Percentiles rank a stretch among this genome's conserved stretches.
Conservation (phyloP, 768 basidiomycete genomes). For the Gymnopilus dilepis region DNA sequence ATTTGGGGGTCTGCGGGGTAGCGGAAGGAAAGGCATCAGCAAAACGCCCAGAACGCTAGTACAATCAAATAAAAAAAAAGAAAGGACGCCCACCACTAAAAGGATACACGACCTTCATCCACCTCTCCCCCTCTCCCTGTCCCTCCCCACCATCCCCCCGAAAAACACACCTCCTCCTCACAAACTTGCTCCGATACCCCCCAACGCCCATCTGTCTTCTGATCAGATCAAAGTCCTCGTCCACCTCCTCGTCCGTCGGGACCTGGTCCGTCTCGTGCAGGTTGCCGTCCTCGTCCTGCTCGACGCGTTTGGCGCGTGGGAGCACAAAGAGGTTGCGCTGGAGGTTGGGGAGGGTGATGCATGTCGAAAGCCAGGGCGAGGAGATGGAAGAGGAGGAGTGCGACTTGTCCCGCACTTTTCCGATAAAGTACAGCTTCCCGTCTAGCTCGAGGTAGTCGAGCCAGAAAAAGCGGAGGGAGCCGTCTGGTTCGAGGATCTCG, state of each 20-base stretch:
- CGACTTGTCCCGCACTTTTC: constrained; percentile 85
- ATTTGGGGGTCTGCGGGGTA: constrained; percentile 77
- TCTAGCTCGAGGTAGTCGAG: constrained; percentile 90
- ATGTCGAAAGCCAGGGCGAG: constrained; percentile 79
- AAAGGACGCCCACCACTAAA: constrained; percentile 68
- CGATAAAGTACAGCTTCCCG: constrained; percentile 86
- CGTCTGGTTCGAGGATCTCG: constrained; percentile 80
- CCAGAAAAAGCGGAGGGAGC: constrained; percentile 93
- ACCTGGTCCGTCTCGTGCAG: constrained; percentile 76
- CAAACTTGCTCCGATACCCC: constrained; percentile 81
- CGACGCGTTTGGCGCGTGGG: constrained; percentile 71
- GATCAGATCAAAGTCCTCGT: constrained; percentile 82
- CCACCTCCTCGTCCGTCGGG: constrained; percentile 74
- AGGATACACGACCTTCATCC: constrained; percentile 93
- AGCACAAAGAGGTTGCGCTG: constrained; percentile 92
- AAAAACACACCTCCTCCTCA: constrained; percentile 91
- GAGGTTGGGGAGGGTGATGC: constrained; percentile 83
- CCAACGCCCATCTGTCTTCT: constrained; percentile 75
- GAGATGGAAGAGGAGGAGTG: constrained; percentile 57
- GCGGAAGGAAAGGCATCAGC: background rate
- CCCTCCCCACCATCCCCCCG: constrained; percentile 70
- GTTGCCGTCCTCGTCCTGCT: constrained; percentile 60
- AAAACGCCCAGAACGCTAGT: background rate
- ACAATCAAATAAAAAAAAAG: background rate
- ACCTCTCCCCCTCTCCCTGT: constrained; percentile 78